These are phyloP conservation scores for Paulownia fortunei DNA, from an alignment of 257 asterid genomes.

Conservation along the genomic window DNA sequence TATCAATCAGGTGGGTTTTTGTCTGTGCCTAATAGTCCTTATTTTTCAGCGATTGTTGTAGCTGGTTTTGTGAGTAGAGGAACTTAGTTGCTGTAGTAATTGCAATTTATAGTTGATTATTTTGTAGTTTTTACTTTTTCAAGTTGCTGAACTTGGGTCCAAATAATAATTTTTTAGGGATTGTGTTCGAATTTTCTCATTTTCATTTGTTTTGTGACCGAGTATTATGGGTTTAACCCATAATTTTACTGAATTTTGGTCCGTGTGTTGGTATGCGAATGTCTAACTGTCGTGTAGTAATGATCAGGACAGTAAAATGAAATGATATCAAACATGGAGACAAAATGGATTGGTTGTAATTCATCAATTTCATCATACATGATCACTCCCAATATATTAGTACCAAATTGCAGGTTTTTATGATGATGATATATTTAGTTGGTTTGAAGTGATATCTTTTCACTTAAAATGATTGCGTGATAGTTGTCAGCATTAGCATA, in stretches of 20 bases:
- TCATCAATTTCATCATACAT: background rate
- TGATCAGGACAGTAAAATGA: background rate
- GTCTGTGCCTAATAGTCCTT: background rate
- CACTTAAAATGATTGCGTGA: background rate
- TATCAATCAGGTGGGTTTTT: slow-evolving; percentile 66
- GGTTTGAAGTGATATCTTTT: background rate
- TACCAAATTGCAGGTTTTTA: background rate
- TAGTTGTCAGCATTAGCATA: background rate
- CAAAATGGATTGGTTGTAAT: background rate
- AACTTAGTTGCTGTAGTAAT: slow-evolving; percentile 1
- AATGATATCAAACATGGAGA: background rate
- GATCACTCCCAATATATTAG: background rate
- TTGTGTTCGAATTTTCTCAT: background rate
- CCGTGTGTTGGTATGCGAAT: background rate
- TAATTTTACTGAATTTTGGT: background rate
- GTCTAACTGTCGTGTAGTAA: background rate
- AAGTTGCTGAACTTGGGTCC: background rate
- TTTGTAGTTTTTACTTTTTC: background rate
- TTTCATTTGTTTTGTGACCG: background rate
- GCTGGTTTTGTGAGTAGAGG: background rate
- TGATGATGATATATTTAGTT: background rate
- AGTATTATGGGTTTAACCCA: background rate
- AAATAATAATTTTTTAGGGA: background rate
- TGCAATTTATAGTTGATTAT: slow-evolving; percentile 4
- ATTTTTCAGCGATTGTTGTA: background rate